Evolutionary conservation across 2,329 filamentous ascomycete species (phyloP), one percentile per base, ranked within the genome.

Genomic region (Penicillium concentricum): DNA sequence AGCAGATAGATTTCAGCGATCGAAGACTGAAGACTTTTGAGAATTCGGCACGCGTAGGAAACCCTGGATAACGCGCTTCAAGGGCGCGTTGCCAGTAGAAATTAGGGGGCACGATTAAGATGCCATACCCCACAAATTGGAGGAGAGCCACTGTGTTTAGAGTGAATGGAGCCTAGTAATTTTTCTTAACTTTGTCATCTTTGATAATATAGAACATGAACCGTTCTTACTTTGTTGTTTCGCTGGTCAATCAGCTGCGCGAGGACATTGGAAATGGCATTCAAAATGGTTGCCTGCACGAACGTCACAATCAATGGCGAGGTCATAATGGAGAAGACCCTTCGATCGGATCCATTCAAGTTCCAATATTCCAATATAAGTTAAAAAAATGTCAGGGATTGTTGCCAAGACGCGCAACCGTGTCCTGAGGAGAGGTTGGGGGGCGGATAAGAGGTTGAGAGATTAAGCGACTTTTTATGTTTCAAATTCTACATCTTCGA

Each of bases 51-150:
- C 66, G 61, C 13, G 64, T 60, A 50, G 81, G 81, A 64, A 84
- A 82, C 0, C 88, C 87, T 0, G 92, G 92, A 69, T 91, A 95
- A 4, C 79, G 75, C 6, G 82, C 78, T 74, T 96, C 92, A 51
- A 96, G 81, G 69, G 83, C 90, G 39, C 85, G 82, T 80, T 96
- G 92, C 92, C 91, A 96, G 66, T 90, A 71, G 69, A 91, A 90
- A 75, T 97, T 97, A 43, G 89, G 89, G 3, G 92, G 91, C 39
- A 87, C 88, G 73, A 82, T 87, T 57, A 96, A 70, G 34, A 90
- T 69, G 62, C 87, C 84, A 78, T 88, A 96, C 51, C 91, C 69
- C 50, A 90, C 76, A 74, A 95, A 96, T 70, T 92, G 89, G 64
- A 92, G 76, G 42, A 96, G 80, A 4, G 88, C 85, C 5, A 82